Conservation (phyloP, 805 yeast genomes). For the Diddensiella santjacobensis region DNA sequence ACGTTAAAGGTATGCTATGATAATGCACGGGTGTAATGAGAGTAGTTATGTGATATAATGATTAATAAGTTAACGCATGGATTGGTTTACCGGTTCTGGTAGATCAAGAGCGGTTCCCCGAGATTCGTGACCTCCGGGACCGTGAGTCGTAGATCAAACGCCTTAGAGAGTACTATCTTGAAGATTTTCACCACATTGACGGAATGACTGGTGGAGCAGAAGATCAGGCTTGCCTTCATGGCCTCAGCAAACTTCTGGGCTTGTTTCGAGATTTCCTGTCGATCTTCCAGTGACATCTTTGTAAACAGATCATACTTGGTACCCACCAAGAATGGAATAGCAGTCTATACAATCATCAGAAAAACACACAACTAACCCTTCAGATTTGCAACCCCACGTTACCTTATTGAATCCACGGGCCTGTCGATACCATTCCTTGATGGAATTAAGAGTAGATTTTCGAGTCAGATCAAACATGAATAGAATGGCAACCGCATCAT, state of each 20-base stretch:
- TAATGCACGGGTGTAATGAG: constrained; percentile 5
- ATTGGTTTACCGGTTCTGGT: constrained; percentile 44
- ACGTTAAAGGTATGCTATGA: constrained; percentile 37
- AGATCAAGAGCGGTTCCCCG: constrained; percentile 90
- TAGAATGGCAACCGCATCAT: constrained; percentile 86
- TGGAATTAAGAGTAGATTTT: constrained; percentile 77
- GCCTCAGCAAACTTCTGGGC: constrained; percentile 83
- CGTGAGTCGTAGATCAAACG: constrained; percentile 78
- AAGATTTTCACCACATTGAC: constrained; percentile 92
- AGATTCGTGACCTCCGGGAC: constrained; percentile 77
- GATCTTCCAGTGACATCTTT: constrained; percentile 74
- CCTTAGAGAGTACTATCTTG: constrained; percentile 84
- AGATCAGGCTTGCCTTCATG: constrained; percentile 79
- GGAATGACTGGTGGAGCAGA: constrained; percentile 88
- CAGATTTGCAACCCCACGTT: too few relatives aligned
- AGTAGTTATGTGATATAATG: neutral
- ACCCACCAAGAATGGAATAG: constrained; percentile 87
- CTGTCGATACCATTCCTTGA: constrained; percentile 92
- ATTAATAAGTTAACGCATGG: neutral
- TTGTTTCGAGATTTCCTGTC: constrained; percentile 74
- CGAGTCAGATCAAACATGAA: constrained; percentile 89
- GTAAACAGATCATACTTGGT: constrained; percentile 89
- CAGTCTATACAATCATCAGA: constrained; percentile 41
- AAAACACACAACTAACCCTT: neutral
- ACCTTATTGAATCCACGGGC: constrained; percentile 77